Conservation (phyloP, 306 rosid species). For the Neltuma alba region DNA sequence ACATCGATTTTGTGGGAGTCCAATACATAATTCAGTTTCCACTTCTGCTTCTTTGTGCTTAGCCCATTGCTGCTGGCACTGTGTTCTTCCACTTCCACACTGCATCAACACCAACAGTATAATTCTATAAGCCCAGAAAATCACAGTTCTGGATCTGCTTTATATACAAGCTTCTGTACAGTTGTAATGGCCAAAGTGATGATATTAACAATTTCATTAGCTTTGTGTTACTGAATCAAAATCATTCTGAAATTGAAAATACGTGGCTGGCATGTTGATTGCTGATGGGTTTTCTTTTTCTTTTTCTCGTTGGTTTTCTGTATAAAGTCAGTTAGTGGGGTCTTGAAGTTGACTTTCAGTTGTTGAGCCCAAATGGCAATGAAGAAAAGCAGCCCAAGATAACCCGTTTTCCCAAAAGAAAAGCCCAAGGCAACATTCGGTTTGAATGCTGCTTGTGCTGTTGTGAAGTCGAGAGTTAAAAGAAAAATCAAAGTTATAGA, state of each 20-base stretch:
- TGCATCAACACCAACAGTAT: conserved; percentile 10
- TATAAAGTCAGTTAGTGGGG: neutral
- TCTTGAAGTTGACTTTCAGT: neutral
- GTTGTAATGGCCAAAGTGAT: neutral
- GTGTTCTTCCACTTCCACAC: conserved; percentile 4
- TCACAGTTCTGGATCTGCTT: neutral
- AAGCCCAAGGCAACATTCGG: neutral
- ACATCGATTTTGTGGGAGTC: conserved; percentile 48
- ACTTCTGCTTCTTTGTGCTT: conserved; percentile 36
- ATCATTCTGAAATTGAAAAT: neutral
- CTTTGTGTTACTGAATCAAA: neutral
- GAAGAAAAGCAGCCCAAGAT: neutral
- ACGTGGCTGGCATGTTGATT: neutral
- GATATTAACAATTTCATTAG: neutral
- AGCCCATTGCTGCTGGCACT: conserved; percentile 16
- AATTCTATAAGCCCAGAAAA: neutral
- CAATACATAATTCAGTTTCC: conserved; percentile 57
- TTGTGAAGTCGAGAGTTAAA: neutral
- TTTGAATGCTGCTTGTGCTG: neutral
- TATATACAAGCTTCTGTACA: neutral
- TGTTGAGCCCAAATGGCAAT: neutral
- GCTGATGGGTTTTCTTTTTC: neutral
- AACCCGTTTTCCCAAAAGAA: neutral
- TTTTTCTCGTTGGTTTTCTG: neutral
- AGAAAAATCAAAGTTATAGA: neutral